Evolutionary conservation across 352 stramenopile species (phyloP), one percentile per base, ranked within the genome.

Genomic region (Phytophthora quininea): DNA sequence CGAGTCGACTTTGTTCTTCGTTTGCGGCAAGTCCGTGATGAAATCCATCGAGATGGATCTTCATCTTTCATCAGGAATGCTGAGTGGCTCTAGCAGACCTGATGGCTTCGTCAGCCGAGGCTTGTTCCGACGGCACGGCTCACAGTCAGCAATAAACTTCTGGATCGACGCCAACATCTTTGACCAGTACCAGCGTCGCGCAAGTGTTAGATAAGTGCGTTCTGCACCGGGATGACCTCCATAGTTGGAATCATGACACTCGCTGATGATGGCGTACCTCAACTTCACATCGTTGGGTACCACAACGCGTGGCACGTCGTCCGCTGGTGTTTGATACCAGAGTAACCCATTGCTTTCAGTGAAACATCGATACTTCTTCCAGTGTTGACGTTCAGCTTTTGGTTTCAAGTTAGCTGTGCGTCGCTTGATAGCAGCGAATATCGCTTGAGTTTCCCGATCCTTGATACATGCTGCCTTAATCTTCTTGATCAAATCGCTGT

Each of bases 41-140:
- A 68, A 68, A 29, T 49, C 47, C 53, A 63, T 69, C 1, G 35
- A 63, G 4, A 69, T 58, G 0, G 54, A 57, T 42, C 48, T 5
- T 48, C 53, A 69, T 4, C 54, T 2, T n/a, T 58, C 47, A 9
- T 64, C 24, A 3, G 53, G 62, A 3, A 71, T 47, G 12, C 40
- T 9, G 4, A 47, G 12, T n/a, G 40, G 40, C 40, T 47, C 40
- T 6, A 47, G 40, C 12, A 35, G n/a, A 19, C 24, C 48, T 19
- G 48, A 24, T 14, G 48, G 11, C n/a, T 54, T 54, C 9, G 48
- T 54, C n/a, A 54, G 48, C 14, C 32, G 48, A 35, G 48, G n/a
- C 14, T 54, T 54, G 24, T 54, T 54, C 11, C 48, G 48, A 7
- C 48, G 48, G n/a, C 48, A 54, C 14, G 29, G 9, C n/a, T 54